A percentile compares a stretch with the other conserved stretches of the same genome.
Evolutionary conservation across 2,329 filamentous ascomycete species (phyloP).

Genomic region (Cordyceps cicadae): DNA sequence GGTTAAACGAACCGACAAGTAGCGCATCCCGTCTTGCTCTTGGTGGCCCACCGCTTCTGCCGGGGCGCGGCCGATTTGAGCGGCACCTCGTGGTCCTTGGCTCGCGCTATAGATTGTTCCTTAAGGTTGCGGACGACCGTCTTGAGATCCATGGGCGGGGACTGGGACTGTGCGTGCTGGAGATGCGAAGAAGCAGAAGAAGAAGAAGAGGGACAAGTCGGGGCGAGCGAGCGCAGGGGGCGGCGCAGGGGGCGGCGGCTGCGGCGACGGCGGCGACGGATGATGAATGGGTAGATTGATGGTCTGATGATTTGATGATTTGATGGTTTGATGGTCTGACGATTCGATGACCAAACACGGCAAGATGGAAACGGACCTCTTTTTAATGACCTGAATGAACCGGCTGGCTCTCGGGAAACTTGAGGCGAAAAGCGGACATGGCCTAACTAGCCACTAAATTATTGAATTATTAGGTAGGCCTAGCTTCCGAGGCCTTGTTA

Average conservation of each 20-base stretch:
- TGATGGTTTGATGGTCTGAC: too few relatives aligned
- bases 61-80: conserved; percentile 3
- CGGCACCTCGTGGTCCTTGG: conserved; percentile 1
- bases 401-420: not conserved
- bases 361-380: not conserved
- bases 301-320: too few relatives aligned
- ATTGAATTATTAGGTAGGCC: too few relatives aligned
- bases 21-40: conserved; percentile 11
- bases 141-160: conserved; percentile 9
- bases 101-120: conserved; percentile 1
- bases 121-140: conserved; percentile 3
- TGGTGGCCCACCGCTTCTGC: conserved; percentile 12
- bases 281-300: not conserved
- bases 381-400: not conserved
- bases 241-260: not conserved
- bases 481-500: too few relatives aligned
- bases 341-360: not conserved
- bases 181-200: not conserved
- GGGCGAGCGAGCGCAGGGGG: not conserved
- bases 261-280: not conserved
- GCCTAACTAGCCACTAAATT: not conserved
- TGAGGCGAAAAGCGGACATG: not conserved
- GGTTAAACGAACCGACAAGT: conserved; percentile 11
- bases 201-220: not conserved
- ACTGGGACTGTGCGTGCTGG: not conserved